Evolutionary conservation across 345 rosid species (phyloP).

Genomic region (Brassica juncea): DNA sequence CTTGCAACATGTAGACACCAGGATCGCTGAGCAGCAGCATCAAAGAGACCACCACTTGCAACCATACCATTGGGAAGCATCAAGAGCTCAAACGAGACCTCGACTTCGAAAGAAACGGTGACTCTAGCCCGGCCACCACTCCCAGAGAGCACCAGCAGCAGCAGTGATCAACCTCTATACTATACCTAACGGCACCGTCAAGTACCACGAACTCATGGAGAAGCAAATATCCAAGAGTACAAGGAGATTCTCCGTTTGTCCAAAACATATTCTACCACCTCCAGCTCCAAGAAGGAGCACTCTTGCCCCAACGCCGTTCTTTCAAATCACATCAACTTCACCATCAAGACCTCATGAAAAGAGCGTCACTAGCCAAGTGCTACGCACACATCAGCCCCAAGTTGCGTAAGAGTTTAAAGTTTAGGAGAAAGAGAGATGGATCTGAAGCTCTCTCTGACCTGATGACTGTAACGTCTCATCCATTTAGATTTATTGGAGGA

Average conservation of each 20-base stretch:
- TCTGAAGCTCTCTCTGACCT: slow-evolving; percentile 9
- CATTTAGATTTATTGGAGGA: slow-evolving; percentile 24
- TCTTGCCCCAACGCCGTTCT: slow-evolving; percentile 61
- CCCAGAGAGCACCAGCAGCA: slow-evolving; percentile 39
- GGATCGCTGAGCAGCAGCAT: slow-evolving; percentile 57
- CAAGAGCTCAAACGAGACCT: slow-evolving; percentile 47
- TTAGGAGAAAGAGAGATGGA: slow-evolving; percentile 71
- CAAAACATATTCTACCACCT: slow-evolving; percentile 44
- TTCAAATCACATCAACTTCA: slow-evolving; percentile 40
- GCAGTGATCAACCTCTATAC: slow-evolving; percentile 40
- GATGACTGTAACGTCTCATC: slow-evolving; percentile 21
- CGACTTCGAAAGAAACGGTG: slow-evolving; percentile 46
- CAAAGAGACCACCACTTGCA: slow-evolving; percentile 53
- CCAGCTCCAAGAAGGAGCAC: slow-evolving; percentile 76
- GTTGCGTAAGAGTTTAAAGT: slow-evolving; percentile 45
- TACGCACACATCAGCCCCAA: slow-evolving; percentile 53
- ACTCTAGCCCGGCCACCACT: slow-evolving; percentile 46
- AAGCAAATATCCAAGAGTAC: slow-evolving; percentile 65
- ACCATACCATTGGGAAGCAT: slow-evolving; percentile 46
- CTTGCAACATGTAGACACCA: slow-evolving; percentile 88
- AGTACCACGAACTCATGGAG: slow-evolving; percentile 54
- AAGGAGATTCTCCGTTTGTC: slow-evolving; percentile 75
- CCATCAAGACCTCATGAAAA: slow-evolving; percentile 32
- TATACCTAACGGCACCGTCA: slow-evolving; percentile 41
- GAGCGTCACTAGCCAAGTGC: slow-evolving; percentile 19